These are phyloP conservation scores for Acanthamoeba royreba DNA, from an alignment of 208 protist genomes.

Conservation along the genomic window DNA sequence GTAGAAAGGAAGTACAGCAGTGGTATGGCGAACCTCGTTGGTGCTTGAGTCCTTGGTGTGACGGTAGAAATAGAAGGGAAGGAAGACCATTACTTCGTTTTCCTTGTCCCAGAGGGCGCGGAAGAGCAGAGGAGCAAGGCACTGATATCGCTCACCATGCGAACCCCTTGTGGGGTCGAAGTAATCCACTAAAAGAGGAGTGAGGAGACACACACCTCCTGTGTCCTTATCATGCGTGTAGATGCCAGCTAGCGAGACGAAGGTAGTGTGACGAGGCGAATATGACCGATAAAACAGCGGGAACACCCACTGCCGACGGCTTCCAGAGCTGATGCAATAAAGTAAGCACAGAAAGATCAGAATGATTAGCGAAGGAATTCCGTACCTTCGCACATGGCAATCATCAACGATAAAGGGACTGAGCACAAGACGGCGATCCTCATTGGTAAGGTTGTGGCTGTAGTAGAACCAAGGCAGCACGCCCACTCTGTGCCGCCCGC, in stretches of 20 bases:
- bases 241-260: not conserved
- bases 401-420: not conserved
- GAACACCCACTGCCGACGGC: not conserved
- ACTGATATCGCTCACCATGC: not conserved
- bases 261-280: not conserved
- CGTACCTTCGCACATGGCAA: not conserved
- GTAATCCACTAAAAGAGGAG: not conserved
- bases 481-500: not conserved
- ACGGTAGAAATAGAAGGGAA: not conserved
- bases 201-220: not conserved
- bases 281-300: not conserved
- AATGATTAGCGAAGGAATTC: too few species aligned
- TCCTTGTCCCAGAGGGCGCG: not conserved
- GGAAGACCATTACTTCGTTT: not conserved
- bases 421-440: not conserved
- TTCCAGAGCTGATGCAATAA: not conserved
- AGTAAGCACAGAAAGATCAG: not conserved
- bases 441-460: not conserved
- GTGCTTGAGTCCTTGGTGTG: not conserved
- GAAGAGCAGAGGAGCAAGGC: not conserved
- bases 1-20: not conserved
- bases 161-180: not conserved
- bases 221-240: not conserved
- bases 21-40: not conserved
- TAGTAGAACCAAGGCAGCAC: not conserved